Conservation (phyloP, 2,329 filamentous ascomycete species). For the Paramyrothecium roridum region DNA sequence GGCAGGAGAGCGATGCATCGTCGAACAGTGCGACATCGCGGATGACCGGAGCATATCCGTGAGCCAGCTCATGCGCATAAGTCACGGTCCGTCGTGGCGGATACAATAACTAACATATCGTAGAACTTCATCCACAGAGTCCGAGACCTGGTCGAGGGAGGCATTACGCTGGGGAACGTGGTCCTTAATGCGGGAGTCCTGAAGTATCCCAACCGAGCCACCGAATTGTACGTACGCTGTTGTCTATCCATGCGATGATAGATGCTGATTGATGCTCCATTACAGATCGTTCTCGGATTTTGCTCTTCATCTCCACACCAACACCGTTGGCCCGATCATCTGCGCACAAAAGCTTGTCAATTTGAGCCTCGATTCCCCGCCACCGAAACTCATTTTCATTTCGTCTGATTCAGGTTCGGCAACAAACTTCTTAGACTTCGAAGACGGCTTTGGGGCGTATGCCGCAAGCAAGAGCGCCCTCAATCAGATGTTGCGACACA, state of each 20-base stretch:
- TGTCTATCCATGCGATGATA: background rate
- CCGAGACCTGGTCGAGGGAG: background rate
- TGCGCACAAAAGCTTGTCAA: constrained; percentile 8
- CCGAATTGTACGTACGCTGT: background rate
- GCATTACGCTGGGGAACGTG: background rate
- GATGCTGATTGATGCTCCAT: background rate
- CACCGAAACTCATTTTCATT: constrained; percentile 4
- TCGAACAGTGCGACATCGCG: constrained; percentile 3
- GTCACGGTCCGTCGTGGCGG: background rate
- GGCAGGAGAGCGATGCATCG: background rate
- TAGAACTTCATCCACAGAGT: background rate
- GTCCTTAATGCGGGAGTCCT: constrained; percentile 5
- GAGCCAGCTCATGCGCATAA: background rate
- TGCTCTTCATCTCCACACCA: constrained; percentile 8
- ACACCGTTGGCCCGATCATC: constrained; percentile 8
- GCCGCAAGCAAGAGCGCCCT: constrained; percentile 7
- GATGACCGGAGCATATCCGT: constrained; percentile 3
- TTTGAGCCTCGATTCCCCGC: constrained; percentile 1
- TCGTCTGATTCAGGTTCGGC: constrained; percentile 7
- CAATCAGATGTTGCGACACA: constrained; percentile 8
- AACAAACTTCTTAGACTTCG: constrained; percentile 3
- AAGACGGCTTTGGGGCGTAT: constrained; percentile 9
- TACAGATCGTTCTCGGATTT: constrained; percentile 5
- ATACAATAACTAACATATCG: background rate
- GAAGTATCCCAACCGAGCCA: constrained; percentile 5